Conservation (phyloP, 495 filamentous ascomycete genomes). For the Hypoxylon rickii region DNA sequence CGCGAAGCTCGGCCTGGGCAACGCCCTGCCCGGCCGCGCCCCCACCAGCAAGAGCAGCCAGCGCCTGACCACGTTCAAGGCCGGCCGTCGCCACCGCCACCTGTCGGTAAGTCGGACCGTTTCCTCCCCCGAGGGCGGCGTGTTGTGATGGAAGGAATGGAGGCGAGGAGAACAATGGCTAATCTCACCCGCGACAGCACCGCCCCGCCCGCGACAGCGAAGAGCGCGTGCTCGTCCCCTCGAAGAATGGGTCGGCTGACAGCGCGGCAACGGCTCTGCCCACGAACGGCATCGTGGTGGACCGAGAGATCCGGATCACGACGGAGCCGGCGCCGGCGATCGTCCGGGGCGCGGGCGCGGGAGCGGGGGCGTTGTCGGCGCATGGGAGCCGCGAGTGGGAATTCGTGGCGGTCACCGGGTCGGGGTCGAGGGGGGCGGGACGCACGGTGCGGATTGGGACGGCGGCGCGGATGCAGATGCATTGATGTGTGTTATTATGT, state of each 20-base stretch:
- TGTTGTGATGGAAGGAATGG: too few species aligned
- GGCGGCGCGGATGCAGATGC: neutral
- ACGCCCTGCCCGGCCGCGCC: neutral
- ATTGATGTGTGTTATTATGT: neutral
- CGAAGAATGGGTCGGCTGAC: neutral
- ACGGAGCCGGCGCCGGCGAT: neutral
- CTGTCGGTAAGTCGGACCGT: neutral
- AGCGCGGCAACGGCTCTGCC: neutral
- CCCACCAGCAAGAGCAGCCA: neutral
- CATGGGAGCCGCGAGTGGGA: neutral
- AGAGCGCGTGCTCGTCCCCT: neutral
- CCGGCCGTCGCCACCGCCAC: neutral
- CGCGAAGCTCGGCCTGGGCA: slow-evolving; percentile 32
- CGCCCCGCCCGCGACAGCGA: neutral
- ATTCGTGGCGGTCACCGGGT: neutral
- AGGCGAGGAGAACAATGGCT: too few species aligned
- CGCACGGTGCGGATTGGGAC: neutral
- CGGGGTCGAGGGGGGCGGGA: neutral
- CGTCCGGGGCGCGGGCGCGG: neutral
- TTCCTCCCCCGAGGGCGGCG: neutral
- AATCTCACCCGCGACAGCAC: neutral
- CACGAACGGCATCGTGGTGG: neutral
- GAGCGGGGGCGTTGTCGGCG: neutral
- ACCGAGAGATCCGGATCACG: neutral
- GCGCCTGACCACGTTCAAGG: neutral